These are phyloP conservation scores for Stagonosporopsis chrysanthemi DNA, from an alignment of 2,329 filamentous ascomycete species.

Conservation along the genomic window DNA sequence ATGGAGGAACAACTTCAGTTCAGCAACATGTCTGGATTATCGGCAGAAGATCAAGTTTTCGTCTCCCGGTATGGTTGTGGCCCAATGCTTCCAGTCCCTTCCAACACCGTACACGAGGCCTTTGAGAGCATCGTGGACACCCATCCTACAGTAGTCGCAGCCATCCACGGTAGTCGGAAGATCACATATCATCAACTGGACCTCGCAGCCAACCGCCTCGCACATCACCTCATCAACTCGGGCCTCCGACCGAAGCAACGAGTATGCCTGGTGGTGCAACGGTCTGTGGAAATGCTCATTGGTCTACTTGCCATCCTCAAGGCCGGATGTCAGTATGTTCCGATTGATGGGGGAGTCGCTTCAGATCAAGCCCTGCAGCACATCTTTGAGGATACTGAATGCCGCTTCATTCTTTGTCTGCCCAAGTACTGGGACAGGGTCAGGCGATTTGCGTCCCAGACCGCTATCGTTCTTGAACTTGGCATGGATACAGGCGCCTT, in stretches of 20 bases:
- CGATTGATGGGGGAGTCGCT: slow-evolving; percentile 62
- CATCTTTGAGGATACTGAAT: slow-evolving; percentile 58
- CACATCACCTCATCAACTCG: slow-evolving; percentile 41
- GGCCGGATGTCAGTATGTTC: slow-evolving; percentile 67
- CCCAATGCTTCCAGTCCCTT: slow-evolving; percentile 23
- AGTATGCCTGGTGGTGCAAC: slow-evolving; percentile 62
- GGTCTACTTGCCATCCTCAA: slow-evolving; percentile 65
- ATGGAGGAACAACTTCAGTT: slow-evolving; percentile 25
- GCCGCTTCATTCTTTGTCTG: slow-evolving; percentile 59
- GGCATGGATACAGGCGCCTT: slow-evolving; percentile 33
- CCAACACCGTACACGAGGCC: slow-evolving; percentile 34
- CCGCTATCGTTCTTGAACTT: slow-evolving; percentile 32
- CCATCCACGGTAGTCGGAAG: slow-evolving; percentile 26
- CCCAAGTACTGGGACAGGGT: slow-evolving; percentile 43
- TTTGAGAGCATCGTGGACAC: slow-evolving; percentile 40
- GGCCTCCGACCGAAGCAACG: slow-evolving; percentile 51
- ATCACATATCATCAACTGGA: slow-evolving; percentile 45
- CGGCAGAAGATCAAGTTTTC: slow-evolving; percentile 29
- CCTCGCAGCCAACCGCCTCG: slow-evolving; percentile 39
- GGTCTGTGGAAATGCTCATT: slow-evolving; percentile 65
- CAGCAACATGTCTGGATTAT: slow-evolving; percentile 25
- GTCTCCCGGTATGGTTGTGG: slow-evolving; percentile 38
- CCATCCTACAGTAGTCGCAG: slow-evolving; percentile 33
- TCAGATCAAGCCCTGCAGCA: slow-evolving; percentile 52
- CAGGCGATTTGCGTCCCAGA: slow-evolving; percentile 22